Evolutionary conservation across 352 stramenopile species (phyloP).

Genomic region (Phytophthora kernoviae): DNA sequence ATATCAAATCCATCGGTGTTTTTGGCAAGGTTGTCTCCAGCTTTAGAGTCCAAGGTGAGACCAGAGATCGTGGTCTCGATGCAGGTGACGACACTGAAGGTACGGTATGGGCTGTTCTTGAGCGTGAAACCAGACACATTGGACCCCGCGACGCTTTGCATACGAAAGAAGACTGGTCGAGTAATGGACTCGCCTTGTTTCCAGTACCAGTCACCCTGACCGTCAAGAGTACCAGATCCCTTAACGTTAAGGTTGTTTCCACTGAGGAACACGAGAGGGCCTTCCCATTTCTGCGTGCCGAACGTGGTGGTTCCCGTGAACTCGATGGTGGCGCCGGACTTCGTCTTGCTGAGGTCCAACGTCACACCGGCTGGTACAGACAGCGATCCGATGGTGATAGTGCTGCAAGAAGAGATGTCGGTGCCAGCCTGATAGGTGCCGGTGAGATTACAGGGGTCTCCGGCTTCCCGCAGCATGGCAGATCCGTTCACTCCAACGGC

Average conservation of each 20-base stretch:
- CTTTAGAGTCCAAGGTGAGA: conserved; percentile 29
- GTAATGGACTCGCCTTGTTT: conserved; percentile 33
- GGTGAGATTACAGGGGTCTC: conserved; percentile 25
- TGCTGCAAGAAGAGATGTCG: conserved; percentile 29
- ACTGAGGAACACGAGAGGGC: conserved; percentile 28
- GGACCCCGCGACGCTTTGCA: conserved; percentile 22
- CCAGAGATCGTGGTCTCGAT: conserved; percentile 16
- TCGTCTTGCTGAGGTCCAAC: conserved; percentile 33
- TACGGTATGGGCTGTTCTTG: conserved; percentile 24
- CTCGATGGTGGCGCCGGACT: conserved; percentile 30
- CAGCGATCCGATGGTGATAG: conserved; percentile 26
- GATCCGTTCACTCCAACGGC: neutral
- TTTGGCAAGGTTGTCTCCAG: conserved; percentile 25
- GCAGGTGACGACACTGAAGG: conserved; percentile 27
- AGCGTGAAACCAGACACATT: conserved; percentile 35
- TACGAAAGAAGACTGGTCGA: conserved; percentile 13
- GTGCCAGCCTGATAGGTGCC: conserved; percentile 35
- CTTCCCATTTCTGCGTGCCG: conserved; percentile 27
- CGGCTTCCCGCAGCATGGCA: neutral
- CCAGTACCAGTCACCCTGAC: conserved; percentile 43
- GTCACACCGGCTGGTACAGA: conserved; percentile 33
- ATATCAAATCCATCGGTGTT: conserved; percentile 45
- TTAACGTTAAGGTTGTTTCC: conserved; percentile 25
- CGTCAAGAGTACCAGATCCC: conserved; percentile 35
- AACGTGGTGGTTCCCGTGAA: conserved; percentile 42